Percentiles rank a stretch among this genome's conserved stretches.
phyloP scores from a whole-genome alignment of 2,329 filamentous ascomycete species.

The Bretziella fagacearum region DNA sequence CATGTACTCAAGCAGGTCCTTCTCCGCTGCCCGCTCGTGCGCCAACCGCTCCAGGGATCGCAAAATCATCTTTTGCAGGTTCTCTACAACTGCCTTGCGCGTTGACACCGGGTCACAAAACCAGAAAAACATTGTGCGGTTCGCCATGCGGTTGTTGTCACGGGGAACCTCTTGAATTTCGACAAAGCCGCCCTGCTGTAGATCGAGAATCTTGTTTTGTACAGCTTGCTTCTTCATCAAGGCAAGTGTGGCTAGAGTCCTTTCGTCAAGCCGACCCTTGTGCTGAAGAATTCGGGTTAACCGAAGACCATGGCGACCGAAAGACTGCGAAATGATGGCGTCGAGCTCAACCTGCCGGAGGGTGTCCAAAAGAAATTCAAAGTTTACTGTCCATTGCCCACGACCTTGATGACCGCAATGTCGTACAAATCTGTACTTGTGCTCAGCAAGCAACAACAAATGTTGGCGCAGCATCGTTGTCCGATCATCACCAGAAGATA shows the following conservation, averaged over 20 bases:
- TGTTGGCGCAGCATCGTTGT: constrained; percentile 35
- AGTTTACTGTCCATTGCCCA: constrained; percentile 72
- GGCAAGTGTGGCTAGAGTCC: constrained; percentile 61
- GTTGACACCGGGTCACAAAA: constrained; percentile 69
- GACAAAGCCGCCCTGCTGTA: constrained; percentile 73
- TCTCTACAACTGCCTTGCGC: constrained; percentile 53
- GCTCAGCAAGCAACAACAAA: constrained; percentile 53
- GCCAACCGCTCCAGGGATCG: constrained; percentile 66
- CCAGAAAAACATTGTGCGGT: constrained; percentile 79
- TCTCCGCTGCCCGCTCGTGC: constrained; percentile 54
- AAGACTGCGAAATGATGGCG: constrained; percentile 59
- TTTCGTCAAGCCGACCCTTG: constrained; percentile 90
- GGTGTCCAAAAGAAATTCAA: constrained; percentile 50
- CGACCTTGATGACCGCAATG: constrained; percentile 46
- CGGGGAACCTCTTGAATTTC: constrained; percentile 90
- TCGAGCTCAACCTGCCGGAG: constrained; percentile 68
- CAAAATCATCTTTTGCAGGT: constrained; percentile 79
- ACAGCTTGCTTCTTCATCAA: constrained; percentile 76
- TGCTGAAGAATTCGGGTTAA: constrained; percentile 71
- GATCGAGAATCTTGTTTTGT: constrained; percentile 64
- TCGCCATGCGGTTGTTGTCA: constrained; percentile 65
- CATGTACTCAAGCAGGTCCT: constrained; percentile 60
- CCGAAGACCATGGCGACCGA: constrained; percentile 60
- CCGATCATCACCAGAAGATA: constrained; percentile 30
- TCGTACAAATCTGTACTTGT: constrained; percentile 49